Evolutionary conservation across 139 green algal genomes (phyloP), one percentile per base, ranked within the genome.

Genomic region (Tetraselmis striata): DNA sequence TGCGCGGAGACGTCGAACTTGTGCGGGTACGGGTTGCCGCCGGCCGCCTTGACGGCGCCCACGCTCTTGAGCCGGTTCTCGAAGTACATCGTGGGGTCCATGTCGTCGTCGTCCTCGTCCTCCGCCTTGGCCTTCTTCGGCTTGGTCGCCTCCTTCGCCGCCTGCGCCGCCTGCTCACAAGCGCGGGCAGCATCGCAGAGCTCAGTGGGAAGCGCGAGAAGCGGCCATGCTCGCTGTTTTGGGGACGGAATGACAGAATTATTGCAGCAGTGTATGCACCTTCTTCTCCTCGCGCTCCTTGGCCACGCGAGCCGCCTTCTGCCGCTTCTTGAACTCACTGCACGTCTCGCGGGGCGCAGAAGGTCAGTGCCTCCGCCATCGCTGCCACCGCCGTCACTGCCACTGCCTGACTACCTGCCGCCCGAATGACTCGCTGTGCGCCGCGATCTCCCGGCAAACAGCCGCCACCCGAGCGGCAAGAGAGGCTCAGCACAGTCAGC

Each of bases 21-120:
- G 93, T 99, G 97, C 0, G 97, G 97, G 88, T 99, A 99, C 0
- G 96, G 95, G 89, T 98, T 98, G 75, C 90, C 82, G 29, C 95
- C 95, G 25, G 85, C 86, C 2, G 87, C 91, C 89, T 97, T 98
- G 59, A 89, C 91, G 27, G 84, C 89, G 27, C 87, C 80, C 2
- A 99, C 78, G 1, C 79, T 59, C 67, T 92, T 92, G 27, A 96
- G 84, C 27, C 95, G 84, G 87, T 97, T 98, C 80, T 98, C 93
- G 85, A 90, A 95, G 87, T 98, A 99, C 82, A 93, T 89, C 75
- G 91, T 95, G 45, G 96, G 95, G 85, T 97, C 92, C 77, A 93
- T 76, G 59, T 94, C 83, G 11, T 81, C 85, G 79, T 95, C 92
- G 76, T 95, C 95, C 59, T 90, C 91, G 23, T 83, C 83, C 77